Percentiles rank a stretch among this genome's conserved stretches.
Conservation (phyloP, 176 grass and related monocot genomes). For the Cenchrus purpureus region DNA sequence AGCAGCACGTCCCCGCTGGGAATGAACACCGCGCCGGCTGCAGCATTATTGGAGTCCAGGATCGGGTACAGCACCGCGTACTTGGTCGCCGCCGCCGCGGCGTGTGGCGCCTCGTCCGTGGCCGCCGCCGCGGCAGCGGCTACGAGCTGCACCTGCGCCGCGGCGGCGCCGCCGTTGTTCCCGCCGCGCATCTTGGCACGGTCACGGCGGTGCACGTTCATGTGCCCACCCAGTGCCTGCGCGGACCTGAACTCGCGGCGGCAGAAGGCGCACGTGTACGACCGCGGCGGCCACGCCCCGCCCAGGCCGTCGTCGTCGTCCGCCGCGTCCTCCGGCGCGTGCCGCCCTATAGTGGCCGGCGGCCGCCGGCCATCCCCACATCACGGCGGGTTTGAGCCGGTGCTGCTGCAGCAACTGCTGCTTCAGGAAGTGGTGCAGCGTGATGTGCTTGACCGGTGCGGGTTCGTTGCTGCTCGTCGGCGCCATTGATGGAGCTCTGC, state of each 20-base stretch:
- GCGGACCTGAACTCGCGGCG: slow-evolving; percentile 67
- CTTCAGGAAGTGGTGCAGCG: slow-evolving; percentile 46
- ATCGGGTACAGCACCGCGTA: slow-evolving; percentile 53
- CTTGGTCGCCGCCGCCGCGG: neutral
- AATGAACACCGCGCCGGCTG: slow-evolving; percentile 42
- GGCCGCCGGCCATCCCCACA: slow-evolving; percentile 49
- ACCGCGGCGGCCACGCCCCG: slow-evolving; percentile 56
- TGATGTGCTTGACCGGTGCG: slow-evolving; percentile 26
- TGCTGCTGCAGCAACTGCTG: slow-evolving; percentile 38
- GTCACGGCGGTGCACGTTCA: slow-evolving; percentile 80
- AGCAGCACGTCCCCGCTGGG: slow-evolving; percentile 39
- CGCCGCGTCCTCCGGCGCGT: neutral
- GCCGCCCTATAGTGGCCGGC: neutral
- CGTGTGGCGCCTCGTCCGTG: neutral
- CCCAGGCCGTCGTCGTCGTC: slow-evolving; percentile 47
- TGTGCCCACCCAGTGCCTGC: slow-evolving; percentile 63
- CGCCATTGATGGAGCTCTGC: slow-evolving; percentile 30
- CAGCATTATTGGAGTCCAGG: slow-evolving; percentile 44
- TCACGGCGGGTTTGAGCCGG: slow-evolving; percentile 48
- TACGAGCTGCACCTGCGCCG: neutral
- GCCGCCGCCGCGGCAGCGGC: neutral
- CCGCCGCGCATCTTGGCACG: slow-evolving; percentile 57
- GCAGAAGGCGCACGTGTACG: slow-evolving; percentile 68
- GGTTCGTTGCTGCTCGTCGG: slow-evolving; percentile 26
- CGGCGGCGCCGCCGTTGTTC: neutral